Percentiles rank a stretch among this genome's conserved stretches.
Conservation (phyloP, 2,329 filamentous ascomycete genomes). For the Phialophora macrospora region DNA sequence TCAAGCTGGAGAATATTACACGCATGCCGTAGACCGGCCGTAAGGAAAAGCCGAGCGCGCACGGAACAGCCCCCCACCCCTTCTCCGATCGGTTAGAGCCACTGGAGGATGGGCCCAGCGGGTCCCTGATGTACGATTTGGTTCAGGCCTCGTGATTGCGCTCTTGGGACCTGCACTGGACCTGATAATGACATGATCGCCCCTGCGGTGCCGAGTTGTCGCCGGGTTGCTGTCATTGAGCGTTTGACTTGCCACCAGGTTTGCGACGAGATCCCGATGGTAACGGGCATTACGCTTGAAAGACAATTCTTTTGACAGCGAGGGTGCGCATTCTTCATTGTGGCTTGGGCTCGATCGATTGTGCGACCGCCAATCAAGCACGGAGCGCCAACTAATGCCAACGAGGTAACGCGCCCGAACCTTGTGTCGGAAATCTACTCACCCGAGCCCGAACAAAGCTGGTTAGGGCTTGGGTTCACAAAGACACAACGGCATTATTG, state of each 20-base stretch:
- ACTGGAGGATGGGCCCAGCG: not conserved
- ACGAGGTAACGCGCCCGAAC: not conserved
- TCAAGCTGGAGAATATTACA: constrained; percentile 2
- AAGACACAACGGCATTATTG: not conserved
- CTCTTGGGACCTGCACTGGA: not conserved
- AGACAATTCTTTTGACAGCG: not conserved
- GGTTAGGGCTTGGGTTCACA: constrained; percentile 7
- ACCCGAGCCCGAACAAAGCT: constrained; percentile 22
- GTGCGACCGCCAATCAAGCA: constrained; percentile 10
- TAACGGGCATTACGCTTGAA: not conserved
- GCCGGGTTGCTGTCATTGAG: constrained; percentile 3
- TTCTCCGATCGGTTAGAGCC: constrained; percentile 4
- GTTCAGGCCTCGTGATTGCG: constrained; percentile 8
- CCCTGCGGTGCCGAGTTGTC: constrained; percentile 9
- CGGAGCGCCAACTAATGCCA: not conserved
- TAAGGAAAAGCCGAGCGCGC: constrained; percentile 18
- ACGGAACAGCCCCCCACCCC: not conserved
- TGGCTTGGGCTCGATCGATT: not conserved
- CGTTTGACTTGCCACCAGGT: not conserved
- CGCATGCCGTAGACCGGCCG: constrained; percentile 10
- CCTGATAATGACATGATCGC: not conserved
- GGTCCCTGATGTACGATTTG: constrained; percentile 13
- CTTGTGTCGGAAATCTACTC: constrained; percentile 16
- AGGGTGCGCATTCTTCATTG: not conserved
- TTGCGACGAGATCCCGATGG: not conserved